These are phyloP conservation scores for Stropharia rugosoannulata DNA, from an alignment of 768 basidiomycete genomes.

Conservation along the genomic window DNA sequence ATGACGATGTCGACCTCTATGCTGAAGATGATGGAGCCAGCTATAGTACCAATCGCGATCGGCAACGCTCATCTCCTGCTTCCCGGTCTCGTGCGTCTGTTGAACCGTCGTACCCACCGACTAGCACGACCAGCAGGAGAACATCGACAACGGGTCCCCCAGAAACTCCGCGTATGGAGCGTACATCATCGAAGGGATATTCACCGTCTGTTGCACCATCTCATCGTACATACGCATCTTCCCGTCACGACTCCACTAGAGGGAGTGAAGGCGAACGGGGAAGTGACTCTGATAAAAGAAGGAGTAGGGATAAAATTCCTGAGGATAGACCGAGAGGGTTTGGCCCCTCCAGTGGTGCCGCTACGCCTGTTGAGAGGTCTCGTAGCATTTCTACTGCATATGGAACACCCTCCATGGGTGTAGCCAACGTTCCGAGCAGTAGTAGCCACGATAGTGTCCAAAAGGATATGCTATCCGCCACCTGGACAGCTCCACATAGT, in stretches of 20 bases:
- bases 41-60: conserved; percentile 27
- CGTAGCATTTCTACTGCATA: conserved; percentile 10
- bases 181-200: conserved; percentile 19
- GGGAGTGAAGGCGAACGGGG: conserved; percentile 19
- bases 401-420: conserved; percentile 9
- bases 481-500: conserved; percentile 13
- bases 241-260: conserved; percentile 8
- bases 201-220: conserved; percentile 21
- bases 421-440: conserved; percentile 10
- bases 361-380: conserved; percentile 11
- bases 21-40: conserved; percentile 58
- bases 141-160: conserved; percentile 12
- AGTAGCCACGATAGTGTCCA: conserved; percentile 10
- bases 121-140: conserved; percentile 22
- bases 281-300: conserved; percentile 24
- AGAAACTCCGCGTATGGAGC: conserved; percentile 18
- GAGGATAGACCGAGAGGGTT: conserved; percentile 28
- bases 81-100: conserved; percentile 55
- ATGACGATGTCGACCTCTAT: conserved; percentile 65
- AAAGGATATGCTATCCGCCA: conserved; percentile 13
- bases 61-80: conserved; percentile 40
- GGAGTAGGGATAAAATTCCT: conserved; percentile 20
- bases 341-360: conserved; percentile 6
- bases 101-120: conserved; percentile 31
- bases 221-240: conserved; percentile 9